These are phyloP conservation scores for Nemophila menziesii DNA, from an alignment of 257 asterid genomes.

Conservation along the genomic window DNA sequence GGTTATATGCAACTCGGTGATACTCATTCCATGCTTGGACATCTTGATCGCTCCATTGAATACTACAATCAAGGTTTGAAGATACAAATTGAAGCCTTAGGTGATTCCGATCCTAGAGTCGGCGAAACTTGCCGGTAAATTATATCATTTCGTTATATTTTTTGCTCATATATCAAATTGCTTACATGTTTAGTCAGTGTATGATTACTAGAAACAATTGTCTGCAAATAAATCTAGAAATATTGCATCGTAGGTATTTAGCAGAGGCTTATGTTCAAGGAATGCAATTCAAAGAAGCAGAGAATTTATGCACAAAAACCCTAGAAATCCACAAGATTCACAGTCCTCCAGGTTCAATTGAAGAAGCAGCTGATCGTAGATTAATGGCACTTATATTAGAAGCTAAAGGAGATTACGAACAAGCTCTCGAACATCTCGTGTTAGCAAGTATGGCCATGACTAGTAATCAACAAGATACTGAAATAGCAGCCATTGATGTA, in stretches of 20 bases:
- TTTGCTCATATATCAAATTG: too few species aligned
- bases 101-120: conserved; percentile 85
- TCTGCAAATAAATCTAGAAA: too few species aligned
- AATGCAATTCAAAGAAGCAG: conserved; percentile 94
- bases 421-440: conserved; percentile 95
- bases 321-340: conserved; percentile 95
- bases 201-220: too few species aligned
- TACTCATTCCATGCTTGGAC: conserved; percentile 96
- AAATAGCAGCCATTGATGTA: conserved; percentile 89
- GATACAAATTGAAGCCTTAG: conserved; percentile 89
- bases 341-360: conserved; percentile 97
- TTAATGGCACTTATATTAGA: conserved; percentile 95
- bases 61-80: conserved; percentile 78
- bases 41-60: conserved; percentile 78
- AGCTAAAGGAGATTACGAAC: conserved; percentile 87
- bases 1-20: conserved; percentile 96
- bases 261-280: conserved; percentile 99
- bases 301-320: conserved; percentile 68
- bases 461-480: conserved; percentile 84
- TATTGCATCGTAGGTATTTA: conserved; percentile 49
- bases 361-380: conserved; percentile 98
- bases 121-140: conserved; percentile 88
- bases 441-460: conserved; percentile 99
- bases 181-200: too few species aligned
- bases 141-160: too few species aligned